phyloP scores from a whole-genome alignment of 345 rosid species.

The Ceriops decandra region DNA sequence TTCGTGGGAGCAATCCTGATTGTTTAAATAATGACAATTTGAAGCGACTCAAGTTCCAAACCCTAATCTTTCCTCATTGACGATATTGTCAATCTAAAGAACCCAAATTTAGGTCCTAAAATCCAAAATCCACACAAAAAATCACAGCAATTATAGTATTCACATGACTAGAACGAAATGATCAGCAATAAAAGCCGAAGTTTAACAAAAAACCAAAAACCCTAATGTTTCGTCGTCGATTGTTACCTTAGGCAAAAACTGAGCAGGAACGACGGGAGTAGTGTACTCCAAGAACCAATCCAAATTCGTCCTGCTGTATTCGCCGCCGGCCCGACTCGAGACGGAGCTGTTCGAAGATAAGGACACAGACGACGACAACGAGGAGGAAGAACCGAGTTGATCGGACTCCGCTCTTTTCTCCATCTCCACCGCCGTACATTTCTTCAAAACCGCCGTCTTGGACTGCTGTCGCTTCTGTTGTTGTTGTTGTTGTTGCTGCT shows the following conservation, averaged over 20 bases:
- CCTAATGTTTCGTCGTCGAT: not conserved
- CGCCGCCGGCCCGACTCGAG: slow-evolving; percentile 26
- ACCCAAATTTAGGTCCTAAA: not conserved
- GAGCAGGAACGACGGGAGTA: slow-evolving; percentile 65
- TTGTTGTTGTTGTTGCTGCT: slow-evolving; percentile 39
- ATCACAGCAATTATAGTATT: too few species aligned
- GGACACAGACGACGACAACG: slow-evolving; percentile 21
- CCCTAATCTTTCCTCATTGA: not conserved
- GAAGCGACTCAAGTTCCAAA: not conserved
- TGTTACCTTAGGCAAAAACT: slow-evolving; percentile 58
- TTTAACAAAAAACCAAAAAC: not conserved
- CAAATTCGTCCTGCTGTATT: slow-evolving; percentile 51
- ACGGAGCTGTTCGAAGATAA: slow-evolving; percentile 35
- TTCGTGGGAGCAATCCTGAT: too few species aligned
- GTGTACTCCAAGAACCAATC: slow-evolving; percentile 89
- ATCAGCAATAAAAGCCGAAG: not conserved
- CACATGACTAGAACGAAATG: too few species aligned
- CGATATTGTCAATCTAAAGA: not conserved
- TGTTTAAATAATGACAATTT: not conserved
- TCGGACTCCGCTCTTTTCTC: slow-evolving; percentile 31
- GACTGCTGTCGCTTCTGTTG: slow-evolving; percentile 29
- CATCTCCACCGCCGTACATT: slow-evolving; percentile 26
- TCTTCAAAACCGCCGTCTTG: slow-evolving; percentile 24
- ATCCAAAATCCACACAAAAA: not conserved
- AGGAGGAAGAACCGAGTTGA: slow-evolving; percentile 32